Base-by-base conservation (phyloP, 768 basidiomycete genomes). In the Naganishia onofrii region DNA sequence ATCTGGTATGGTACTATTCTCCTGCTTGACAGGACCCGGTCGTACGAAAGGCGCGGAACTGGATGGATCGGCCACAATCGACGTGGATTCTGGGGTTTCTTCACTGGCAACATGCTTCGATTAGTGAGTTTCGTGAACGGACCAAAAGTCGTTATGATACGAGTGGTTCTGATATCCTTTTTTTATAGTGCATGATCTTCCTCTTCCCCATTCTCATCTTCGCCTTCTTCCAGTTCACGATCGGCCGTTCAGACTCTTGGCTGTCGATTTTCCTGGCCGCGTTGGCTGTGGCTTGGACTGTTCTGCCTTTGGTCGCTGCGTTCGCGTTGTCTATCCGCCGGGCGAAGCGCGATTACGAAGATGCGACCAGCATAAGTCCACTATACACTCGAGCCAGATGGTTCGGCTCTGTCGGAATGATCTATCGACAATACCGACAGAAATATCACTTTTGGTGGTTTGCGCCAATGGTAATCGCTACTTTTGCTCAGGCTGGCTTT, bases 221-320 rank as follows among this genome's bases (percentile, higher is more conserved):
- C 74, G 84, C 87, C 9, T 86, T 96, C 76, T 93, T 89, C 79
- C 93, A 97, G 79, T 97, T 93, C 91, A 91, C 90, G 0, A 83
- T 93, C 44, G 78, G 80, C 26, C 65, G 52, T 72, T 83, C 86
- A 70, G 93, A 97, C 80, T 93, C 93, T 0, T 92, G 91, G 89
- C 84, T 95, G 2, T 86, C 92, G 0, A 85, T 88, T 74, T 83
- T 95, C 42, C 84, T 97, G 48, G 90, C 93, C 2, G 89, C 89
- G 70, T 75, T 94, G 69, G 79, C 85, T 13, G 82, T 93, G 77
- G 75, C 90, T 55, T 81, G 79, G 55, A 80, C 90, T 36, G 54
- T 85, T 36, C 81, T 82, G 12, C 76, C 84, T 70, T 82, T 92
- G 51, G 74, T 83, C 28, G 84, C 85, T 72, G 84, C 86, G 1